Conservation (phyloP, 352 stramenopile genomes). For the Globisporangium spinosum region DNA sequence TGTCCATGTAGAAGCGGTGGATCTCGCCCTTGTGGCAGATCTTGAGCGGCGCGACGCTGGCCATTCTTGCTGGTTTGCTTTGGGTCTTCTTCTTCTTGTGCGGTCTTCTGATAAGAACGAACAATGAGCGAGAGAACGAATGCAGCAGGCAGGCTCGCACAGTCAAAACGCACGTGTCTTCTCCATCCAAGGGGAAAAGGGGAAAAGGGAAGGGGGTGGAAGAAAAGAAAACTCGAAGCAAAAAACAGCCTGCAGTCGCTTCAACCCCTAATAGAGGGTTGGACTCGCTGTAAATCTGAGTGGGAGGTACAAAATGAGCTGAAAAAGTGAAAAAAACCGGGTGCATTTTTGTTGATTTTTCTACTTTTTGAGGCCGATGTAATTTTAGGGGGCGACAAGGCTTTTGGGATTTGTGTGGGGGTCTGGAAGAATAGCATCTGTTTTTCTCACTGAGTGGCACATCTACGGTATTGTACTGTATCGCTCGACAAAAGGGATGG, state of each 20-base stretch:
- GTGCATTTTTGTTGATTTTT: background rate
- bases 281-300: slow-evolving; percentile 2
- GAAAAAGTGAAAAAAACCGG: background rate
- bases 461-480: background rate
- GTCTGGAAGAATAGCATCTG: background rate
- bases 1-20: slow-evolving; percentile 69
- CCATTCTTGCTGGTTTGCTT: slow-evolving; percentile 30
- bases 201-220: slow-evolving; percentile 2
- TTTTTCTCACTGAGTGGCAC: background rate
- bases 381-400: background rate
- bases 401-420: background rate
- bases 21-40: slow-evolving; percentile 83
- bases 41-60: slow-evolving; percentile 65
- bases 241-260: background rate
- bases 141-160: background rate
- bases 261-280: slow-evolving; percentile 12
- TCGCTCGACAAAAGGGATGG: background rate
- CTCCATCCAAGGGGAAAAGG: background rate
- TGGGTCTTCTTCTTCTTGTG: background rate
- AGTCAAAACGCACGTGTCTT: background rate
- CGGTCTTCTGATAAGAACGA: slow-evolving; percentile 11
- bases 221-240: background rate
- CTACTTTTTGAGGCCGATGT: background rate
- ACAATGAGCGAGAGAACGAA: slow-evolving; percentile 28
- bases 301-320: background rate